Conservation (phyloP, 257 asterid genomes). For the Solanum peruvianum region DNA sequence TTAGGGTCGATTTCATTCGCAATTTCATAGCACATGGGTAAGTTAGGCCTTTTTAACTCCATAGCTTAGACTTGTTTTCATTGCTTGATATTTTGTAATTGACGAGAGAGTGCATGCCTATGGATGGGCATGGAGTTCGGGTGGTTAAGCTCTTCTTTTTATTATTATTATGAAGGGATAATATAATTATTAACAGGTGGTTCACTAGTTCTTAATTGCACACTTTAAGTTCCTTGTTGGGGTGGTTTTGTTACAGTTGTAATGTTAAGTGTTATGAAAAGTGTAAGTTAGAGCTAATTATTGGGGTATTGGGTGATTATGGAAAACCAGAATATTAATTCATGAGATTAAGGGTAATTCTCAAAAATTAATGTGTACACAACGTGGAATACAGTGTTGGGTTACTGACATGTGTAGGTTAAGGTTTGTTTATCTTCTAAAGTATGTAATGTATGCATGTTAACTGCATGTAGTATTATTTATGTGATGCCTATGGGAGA, state of each 20-base stretch:
- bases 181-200: neutral
- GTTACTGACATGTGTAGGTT: neutral
- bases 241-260: neutral
- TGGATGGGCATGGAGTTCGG: neutral
- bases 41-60: too few relatives aligned
- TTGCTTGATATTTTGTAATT: neutral
- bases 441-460: neutral
- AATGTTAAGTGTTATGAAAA: neutral
- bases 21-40: neutral
- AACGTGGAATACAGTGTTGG: neutral
- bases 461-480: too few relatives aligned
- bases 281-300: too few relatives aligned
- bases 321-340: neutral
- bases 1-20: neutral
- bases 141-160: neutral
- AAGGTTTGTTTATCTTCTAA: neutral
- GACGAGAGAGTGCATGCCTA: neutral
- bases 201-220: neutral
- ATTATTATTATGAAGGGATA: neutral
- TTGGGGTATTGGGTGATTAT: neutral
- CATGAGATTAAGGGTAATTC: neutral
- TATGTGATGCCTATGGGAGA: neutral
- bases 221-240: neutral
- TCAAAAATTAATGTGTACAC: neutral
- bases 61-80: neutral